These are phyloP conservation scores for Candida patagonica DNA, from an alignment of 805 yeast genomes.

Conservation along the genomic window DNA sequence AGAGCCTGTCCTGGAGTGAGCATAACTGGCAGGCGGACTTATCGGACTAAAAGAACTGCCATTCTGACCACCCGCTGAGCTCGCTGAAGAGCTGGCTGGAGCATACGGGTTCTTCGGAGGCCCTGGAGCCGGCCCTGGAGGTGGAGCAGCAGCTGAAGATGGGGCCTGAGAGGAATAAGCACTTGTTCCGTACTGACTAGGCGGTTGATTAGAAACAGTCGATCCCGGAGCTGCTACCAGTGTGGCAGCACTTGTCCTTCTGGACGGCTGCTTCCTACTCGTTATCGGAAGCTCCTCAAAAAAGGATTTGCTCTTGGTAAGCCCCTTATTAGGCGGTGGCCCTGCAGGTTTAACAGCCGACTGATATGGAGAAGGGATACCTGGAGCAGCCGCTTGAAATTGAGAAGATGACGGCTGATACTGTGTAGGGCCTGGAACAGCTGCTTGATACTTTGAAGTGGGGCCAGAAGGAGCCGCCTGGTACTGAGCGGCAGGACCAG, in stretches of 20 bases:
- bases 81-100: neutral
- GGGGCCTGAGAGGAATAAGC: conserved; percentile 1
- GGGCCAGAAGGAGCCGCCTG: no score
- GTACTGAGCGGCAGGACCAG: neutral
- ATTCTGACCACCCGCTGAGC: no score
- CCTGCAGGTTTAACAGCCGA: conserved; percentile 6
- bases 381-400: conserved; percentile 3
- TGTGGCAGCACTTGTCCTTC: conserved; percentile 10
- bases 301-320: conserved; percentile 34
- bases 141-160: neutral
- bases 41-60: no score
- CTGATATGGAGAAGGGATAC: conserved; percentile 3
- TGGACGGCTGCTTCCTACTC: conserved; percentile 15
- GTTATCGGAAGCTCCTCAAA: conserved; percentile 50
- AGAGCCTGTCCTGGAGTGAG: no score
- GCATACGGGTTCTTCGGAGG: conserved; percentile 4
- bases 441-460: conserved; percentile 5
- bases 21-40: no score
- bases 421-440: conserved; percentile 13
- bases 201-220: no score
- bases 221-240: neutral
- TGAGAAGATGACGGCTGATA: conserved; percentile 9
- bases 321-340: conserved; percentile 8
- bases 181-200: no score
- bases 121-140: neutral